A percentile compares a stretch with the other conserved stretches of the same genome.
phyloP scores from a whole-genome alignment of 176 grass and related monocot species.

The Oryza australiensis region DNA sequence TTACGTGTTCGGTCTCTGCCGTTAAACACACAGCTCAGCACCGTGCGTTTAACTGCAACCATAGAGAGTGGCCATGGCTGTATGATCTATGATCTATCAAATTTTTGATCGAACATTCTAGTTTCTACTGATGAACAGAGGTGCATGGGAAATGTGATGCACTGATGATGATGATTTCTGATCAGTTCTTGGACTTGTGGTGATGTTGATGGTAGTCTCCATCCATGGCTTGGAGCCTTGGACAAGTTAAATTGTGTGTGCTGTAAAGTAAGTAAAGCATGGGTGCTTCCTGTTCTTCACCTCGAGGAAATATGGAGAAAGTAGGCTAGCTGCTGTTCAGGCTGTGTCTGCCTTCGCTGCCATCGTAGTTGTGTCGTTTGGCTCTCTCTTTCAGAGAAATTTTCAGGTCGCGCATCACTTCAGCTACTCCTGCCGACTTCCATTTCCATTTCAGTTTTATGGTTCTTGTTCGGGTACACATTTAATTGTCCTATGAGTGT shows the following conservation, averaged over 20 bases:
- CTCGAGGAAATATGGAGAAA: not conserved
- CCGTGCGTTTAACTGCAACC: slow-evolving; percentile 2
- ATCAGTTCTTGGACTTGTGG: not conserved
- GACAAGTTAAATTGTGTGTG: not conserved
- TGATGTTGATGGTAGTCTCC: not conserved
- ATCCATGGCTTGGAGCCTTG: no score
- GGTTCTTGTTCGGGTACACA: not conserved
- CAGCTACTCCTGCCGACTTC: not conserved
- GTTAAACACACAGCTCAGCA: not conserved
- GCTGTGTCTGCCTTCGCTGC: not conserved
- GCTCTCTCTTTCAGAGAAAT: slow-evolving; percentile 12
- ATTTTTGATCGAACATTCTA: not conserved
- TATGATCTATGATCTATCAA: not conserved
- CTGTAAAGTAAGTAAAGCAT: slow-evolving; percentile 17
- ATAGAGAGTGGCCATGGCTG: not conserved
- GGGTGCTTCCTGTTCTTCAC: not conserved
- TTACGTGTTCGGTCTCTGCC: no score
- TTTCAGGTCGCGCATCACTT: slow-evolving; percentile 36
- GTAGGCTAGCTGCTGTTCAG: not conserved
- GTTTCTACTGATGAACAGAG: not conserved
- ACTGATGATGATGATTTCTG: not conserved
- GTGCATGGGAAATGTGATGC: not conserved
- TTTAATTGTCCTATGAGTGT: not conserved
- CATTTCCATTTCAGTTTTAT: slow-evolving; percentile 7
- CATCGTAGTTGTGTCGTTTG: not conserved